Evolutionary conservation across 306 rosid genomes (phyloP).

Genomic region (Begonia loranthoides): DNA sequence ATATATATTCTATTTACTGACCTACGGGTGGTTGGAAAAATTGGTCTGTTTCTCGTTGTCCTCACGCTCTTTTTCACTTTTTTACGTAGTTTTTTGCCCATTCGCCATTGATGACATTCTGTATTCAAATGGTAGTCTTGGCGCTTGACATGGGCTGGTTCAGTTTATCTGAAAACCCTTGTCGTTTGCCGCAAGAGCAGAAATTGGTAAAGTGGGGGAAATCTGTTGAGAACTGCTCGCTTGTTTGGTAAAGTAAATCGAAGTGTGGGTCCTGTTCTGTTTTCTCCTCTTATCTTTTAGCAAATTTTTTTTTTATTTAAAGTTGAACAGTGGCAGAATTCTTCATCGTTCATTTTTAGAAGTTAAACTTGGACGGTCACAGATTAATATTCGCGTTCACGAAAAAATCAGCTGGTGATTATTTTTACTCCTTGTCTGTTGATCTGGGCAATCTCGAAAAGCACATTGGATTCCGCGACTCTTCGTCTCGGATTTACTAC

Average conservation of each 20-base stretch:
- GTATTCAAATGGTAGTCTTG: too few species aligned
- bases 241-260: conserved; percentile 27
- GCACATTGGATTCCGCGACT: conserved; percentile 26
- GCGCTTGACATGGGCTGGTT: not conserved
- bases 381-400: too few species aligned
- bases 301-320: too few species aligned
- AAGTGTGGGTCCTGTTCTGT: conserved; percentile 37
- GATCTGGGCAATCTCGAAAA: conserved; percentile 10
- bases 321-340: too few species aligned
- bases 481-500: conserved; percentile 20
- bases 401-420: too few species aligned
- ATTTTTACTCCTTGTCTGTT: conserved; percentile 2
- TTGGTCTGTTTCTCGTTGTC: not conserved
- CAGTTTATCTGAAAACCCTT: not conserved
- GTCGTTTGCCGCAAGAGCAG: not conserved
- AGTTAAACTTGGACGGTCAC: too few species aligned
- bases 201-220: conserved; percentile 1
- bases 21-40: not conserved
- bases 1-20: too few species aligned
- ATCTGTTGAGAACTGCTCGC: not conserved
- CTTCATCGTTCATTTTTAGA: too few species aligned
- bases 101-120: too few species aligned
- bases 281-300: conserved; percentile 11
- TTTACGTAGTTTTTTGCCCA: not conserved
- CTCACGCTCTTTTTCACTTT: not conserved